phyloP scores from a whole-genome alignment of 2,329 filamentous ascomycete genomes.

The Phialemoniopsis sp. region DNA sequence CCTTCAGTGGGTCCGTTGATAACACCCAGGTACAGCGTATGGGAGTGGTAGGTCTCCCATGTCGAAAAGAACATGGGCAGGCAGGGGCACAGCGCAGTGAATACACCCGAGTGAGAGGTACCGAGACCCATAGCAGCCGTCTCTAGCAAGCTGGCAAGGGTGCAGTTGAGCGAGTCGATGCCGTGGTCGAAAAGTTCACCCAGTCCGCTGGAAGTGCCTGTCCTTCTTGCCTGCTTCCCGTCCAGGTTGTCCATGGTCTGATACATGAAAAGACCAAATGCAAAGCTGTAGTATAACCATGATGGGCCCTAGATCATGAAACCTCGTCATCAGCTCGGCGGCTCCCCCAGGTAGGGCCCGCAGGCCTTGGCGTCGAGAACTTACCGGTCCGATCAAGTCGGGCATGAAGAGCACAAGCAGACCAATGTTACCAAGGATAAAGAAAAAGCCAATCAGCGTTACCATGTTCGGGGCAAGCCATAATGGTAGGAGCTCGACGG shows the following conservation, averaged over 20 bases:
- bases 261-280: conserved; percentile 95
- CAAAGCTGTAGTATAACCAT: conserved; percentile 96
- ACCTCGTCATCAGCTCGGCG: background rate
- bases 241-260: conserved; percentile 99
- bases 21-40: conserved; percentile 91
- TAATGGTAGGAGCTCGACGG: conserved; percentile 85
- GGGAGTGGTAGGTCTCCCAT: conserved; percentile 99
- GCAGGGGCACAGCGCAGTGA: conserved; percentile 87
- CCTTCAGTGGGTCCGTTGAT: conserved; percentile 98
- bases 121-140: conserved; percentile 92
- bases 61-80: conserved; percentile 99
- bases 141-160: conserved; percentile 83
- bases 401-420: conserved; percentile 76
- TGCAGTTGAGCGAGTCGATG: conserved; percentile 97
- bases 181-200: conserved; percentile 98
- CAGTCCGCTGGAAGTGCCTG: conserved; percentile 88
- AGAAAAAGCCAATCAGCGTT: conserved; percentile 89
- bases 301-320: conserved; percentile 62
- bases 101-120: conserved; percentile 76
- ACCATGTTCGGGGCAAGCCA: conserved; percentile 99
- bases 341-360: background rate
- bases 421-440: conserved; percentile 81
- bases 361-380: conserved; percentile 20
- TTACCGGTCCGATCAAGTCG: conserved; percentile 83
- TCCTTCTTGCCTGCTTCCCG: conserved; percentile 93